phyloP scores from a whole-genome alignment of 768 basidiomycete genomes.

The Tulasnella sp. region DNA sequence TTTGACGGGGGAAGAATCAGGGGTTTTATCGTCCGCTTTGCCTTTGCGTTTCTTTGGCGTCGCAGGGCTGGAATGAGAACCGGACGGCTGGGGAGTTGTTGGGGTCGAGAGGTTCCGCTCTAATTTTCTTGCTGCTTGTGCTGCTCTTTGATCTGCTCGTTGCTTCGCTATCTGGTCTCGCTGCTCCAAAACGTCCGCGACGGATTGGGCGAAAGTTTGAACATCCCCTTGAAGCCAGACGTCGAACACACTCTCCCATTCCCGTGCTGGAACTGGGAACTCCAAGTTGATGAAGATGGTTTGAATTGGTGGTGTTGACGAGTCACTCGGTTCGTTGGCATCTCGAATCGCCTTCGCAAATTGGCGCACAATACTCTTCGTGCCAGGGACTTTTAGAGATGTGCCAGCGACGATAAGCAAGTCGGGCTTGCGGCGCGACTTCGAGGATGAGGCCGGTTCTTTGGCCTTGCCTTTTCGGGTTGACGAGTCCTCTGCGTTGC shows the following conservation, averaged over 20 bases:
- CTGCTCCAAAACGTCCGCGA: conserved; percentile 44
- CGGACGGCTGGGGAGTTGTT: not conserved
- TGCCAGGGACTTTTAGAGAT: conserved; percentile 82
- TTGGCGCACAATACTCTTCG: conserved; percentile 86
- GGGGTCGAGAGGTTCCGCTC: not conserved
- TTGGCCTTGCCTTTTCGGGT: conserved; percentile 3
- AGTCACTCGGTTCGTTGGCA: not conserved
- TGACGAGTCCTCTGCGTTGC: not conserved
- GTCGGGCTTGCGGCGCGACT: conserved; percentile 57
- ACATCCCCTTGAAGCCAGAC: conserved; percentile 86
- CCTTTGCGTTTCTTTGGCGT: not conserved
- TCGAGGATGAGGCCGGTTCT: conserved; percentile 19
- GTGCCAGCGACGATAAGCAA: conserved; percentile 86
- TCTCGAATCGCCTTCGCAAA: conserved; percentile 57
- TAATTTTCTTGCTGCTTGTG: not conserved
- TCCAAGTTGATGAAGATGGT: conserved; percentile 80
- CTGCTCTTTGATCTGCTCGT: not conserved
- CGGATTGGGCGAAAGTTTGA: conserved; percentile 65
- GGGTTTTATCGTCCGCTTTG: not conserved
- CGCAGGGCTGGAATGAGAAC: not conserved
- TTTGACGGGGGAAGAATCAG: not conserved
- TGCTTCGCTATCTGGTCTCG: conserved; percentile 3
- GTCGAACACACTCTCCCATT: conserved; percentile 90
- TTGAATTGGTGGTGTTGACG: conserved; percentile 37
- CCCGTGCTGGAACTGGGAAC: conserved; percentile 76